These are phyloP conservation scores for Penicillium sp. DNA, from an alignment of 2,329 filamentous ascomycete genomes.

Conservation along the genomic window DNA sequence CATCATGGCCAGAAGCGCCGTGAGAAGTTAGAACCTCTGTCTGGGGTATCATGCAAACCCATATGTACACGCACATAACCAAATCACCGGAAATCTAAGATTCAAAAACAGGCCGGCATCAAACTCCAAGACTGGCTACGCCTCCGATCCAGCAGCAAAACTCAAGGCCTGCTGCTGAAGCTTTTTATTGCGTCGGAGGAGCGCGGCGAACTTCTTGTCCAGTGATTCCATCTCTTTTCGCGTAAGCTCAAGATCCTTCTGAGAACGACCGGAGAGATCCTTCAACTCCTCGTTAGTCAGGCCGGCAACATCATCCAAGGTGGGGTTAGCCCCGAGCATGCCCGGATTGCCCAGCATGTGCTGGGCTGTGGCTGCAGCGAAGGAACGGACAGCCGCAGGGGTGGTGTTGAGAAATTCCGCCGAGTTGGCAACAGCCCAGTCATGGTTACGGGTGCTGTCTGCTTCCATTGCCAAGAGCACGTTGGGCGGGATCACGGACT, in stretches of 20 bases:
- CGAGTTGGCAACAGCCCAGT: conserved; percentile 38
- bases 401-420: conserved; percentile 37
- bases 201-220: conserved; percentile 43
- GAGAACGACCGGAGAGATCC: conserved; percentile 39
- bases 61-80: neutral
- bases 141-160: conserved; percentile 18
- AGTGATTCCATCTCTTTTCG: conserved; percentile 60
- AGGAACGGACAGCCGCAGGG: conserved; percentile 34
- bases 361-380: conserved; percentile 37
- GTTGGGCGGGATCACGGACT: conserved; percentile 33
- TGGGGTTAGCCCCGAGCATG: conserved; percentile 32
- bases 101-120: neutral
- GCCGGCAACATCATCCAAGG: conserved; percentile 41
- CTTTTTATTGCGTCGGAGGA: conserved; percentile 45
- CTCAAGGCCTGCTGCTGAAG: conserved; percentile 41
- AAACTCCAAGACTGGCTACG: neutral
- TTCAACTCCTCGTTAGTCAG: conserved; percentile 43
- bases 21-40: neutral
- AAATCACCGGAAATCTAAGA: neutral
- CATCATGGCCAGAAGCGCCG: neutral
- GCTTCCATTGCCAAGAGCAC: conserved; percentile 40
- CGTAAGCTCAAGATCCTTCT: conserved; percentile 67
- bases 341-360: conserved; percentile 37
- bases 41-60: conserved; percentile 1
- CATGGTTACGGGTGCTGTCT: conserved; percentile 37